Conservation (phyloP, 2,329 filamentous ascomycete genomes). For the Orbilia javanica region DNA sequence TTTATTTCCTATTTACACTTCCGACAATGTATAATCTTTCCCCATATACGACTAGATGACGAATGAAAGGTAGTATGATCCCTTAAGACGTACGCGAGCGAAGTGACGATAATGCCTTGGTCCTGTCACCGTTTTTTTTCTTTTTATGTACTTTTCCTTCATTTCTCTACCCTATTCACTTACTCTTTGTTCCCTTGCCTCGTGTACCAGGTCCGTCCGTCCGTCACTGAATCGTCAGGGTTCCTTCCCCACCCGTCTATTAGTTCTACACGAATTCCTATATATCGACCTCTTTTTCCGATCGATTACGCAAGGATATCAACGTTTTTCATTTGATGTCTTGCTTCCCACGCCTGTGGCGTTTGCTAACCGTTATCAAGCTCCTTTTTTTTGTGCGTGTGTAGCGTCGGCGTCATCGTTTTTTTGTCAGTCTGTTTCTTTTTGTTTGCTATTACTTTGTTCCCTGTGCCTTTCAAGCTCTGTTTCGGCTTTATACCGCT, state of each 20-base stretch:
- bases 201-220: background rate
- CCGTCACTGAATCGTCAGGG: background rate
- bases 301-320: constrained; percentile 6
- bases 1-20: constrained; percentile 11
- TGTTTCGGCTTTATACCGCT: constrained; percentile 7
- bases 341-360: constrained; percentile 13
- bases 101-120: constrained; percentile 8
- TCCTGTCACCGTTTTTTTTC: background rate
- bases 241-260: background rate
- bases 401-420: constrained; percentile 29
- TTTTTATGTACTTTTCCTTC: background rate
- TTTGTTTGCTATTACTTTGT: background rate
- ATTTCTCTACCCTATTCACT: background rate
- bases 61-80: constrained; percentile 37
- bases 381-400: constrained; percentile 7
- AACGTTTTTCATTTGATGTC: constrained; percentile 2
- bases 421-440: constrained; percentile 4
- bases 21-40: constrained; percentile 43
- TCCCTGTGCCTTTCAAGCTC: background rate
- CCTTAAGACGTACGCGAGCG: constrained; percentile 11
- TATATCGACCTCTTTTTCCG: constrained; percentile 6
- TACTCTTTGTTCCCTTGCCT: background rate
- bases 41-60: constrained; percentile 40
- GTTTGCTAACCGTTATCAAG: constrained; percentile 6
- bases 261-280: background rate